phyloP scores from a whole-genome alignment of 2,329 filamentous ascomycete species.

The Colletotrichum sp. region DNA sequence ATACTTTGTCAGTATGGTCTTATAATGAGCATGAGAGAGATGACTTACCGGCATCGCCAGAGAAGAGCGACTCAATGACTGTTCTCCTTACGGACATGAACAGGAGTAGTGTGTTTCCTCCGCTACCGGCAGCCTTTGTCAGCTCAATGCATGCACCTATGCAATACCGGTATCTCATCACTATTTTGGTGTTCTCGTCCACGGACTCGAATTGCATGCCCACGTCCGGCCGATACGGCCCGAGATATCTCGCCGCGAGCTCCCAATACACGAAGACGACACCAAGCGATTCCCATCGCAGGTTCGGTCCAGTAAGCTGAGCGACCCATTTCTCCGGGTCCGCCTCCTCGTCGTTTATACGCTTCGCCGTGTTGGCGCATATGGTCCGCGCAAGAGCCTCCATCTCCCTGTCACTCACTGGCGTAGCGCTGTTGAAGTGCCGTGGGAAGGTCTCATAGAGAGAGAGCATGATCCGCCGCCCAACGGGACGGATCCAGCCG shows the following conservation, averaged over 20 bases:
- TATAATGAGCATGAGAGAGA: fast-evolving
- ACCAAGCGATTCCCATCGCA: slow-evolving; percentile 50
- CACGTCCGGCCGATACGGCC: slow-evolving; percentile 5
- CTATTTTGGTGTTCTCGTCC: slow-evolving; percentile 8
- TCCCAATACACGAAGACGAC: slow-evolving; percentile 36
- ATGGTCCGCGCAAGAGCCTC: slow-evolving; percentile 40
- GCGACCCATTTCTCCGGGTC: slow-evolving; percentile 40
- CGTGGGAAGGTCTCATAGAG: slow-evolving; percentile 33
- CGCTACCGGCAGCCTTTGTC: slow-evolving; percentile 28
- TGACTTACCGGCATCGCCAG: slow-evolving; percentile 38
- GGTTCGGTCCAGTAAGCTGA: slow-evolving; percentile 40
- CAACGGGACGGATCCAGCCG: slow-evolving; percentile 35
- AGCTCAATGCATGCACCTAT: slow-evolving; percentile 28
- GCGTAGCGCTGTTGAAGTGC: slow-evolving; percentile 25
- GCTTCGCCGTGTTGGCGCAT: slow-evolving; percentile 40
- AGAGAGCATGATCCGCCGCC: slow-evolving; percentile 31
- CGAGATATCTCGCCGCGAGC: slow-evolving; percentile 3
- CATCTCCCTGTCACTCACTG: slow-evolving; percentile 30
- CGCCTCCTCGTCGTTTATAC: slow-evolving; percentile 37
- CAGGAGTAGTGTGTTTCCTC: slow-evolving; percentile 36
- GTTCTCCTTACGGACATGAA: slow-evolving; percentile 32
- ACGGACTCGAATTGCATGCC: neutral
- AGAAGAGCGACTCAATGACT: slow-evolving; percentile 36
- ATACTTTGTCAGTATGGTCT: neutral
- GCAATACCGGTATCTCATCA: slow-evolving; percentile 24